Evolutionary conservation across 495 filamentous ascomycete species (phyloP), one percentile per base, ranked within the genome.

Genomic region (Aspergillus sparsus): DNA sequence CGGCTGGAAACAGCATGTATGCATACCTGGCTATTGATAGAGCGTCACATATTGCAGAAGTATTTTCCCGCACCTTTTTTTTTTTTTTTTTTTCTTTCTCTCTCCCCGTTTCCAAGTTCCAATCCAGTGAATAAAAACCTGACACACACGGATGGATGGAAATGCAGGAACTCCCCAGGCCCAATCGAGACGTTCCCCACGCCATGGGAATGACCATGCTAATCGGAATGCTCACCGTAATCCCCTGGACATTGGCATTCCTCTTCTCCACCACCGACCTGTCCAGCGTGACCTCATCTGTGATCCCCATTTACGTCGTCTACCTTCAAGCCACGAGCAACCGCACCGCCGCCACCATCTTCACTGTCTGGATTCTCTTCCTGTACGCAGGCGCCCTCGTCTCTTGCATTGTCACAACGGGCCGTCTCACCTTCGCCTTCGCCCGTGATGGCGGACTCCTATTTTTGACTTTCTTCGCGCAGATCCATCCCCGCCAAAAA

Each of bases 261-360:
- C 65, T 75, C 50, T 72, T 71, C 49, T 57, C 53, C 35, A 62
- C 68, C 11, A 68, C 51, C 12, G 68, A 74, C 47, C 58, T 71
- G 18, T 57, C 69, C 13, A 62, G 68, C 13, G 61, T 75, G 15
- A 37, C 60, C 10, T 44, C 39, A 27, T 73, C 70, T 15, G 21
- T 45, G 16, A 50, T 71, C 9, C 68, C 70, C 0, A 63, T 65
- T 15, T 53, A 59, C 15, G 56, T 62, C 32, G 52, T 70, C 3
- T 73, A 69, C 56, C 60, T 60, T 12, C 70, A 73, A 57, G 65
- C 66, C 31, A 69, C 68, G 2, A 35, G 37, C 15, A 68, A 56
- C 47, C 64, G 27, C 49, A 41, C 54, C 18, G 55, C 66, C 1
- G 55, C 63, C 7, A 71, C 70, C 33, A 8, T 62, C 52, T 44